Evolutionary conservation across 352 stramenopile genomes (phyloP).

Genomic region (Achlya hypogyna): DNA sequence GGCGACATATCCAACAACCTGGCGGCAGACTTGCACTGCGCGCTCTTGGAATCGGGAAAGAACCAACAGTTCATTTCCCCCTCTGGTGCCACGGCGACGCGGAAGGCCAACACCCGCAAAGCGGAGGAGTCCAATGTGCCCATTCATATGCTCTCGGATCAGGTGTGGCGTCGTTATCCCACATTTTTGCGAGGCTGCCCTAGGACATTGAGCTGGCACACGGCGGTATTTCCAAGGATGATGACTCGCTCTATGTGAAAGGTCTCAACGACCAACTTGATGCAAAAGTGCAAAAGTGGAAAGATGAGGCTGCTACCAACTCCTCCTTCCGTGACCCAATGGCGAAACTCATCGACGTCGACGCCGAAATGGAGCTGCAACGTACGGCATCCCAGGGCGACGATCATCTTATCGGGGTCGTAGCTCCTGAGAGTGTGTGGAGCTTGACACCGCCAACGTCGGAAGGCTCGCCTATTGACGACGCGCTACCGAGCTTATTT

Average conservation of each 20-base stretch:
- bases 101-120: not conserved
- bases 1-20: slow-evolving; percentile 20
- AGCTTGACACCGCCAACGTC: not conserved
- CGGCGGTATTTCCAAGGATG: slow-evolving; percentile 36
- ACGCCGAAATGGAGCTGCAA: not conserved
- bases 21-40: not conserved
- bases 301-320: slow-evolving; percentile 42
- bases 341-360: too few relatives aligned
- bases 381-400: not conserved
- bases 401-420: not conserved
- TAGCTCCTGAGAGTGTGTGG: not conserved
- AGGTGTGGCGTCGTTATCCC: not conserved
- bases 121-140: not conserved
- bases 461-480: not conserved
- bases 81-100: too few relatives aligned
- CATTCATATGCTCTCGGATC: not conserved
- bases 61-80: not conserved
- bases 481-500: not conserved
- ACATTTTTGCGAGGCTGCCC: not conserved
- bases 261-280: slow-evolving; percentile 26
- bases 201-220: slow-evolving; percentile 71
- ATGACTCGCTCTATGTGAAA: slow-evolving; percentile 32
- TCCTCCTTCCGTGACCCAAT: too few relatives aligned
- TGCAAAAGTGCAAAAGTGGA: slow-evolving; percentile 11
- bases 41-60: not conserved